Percentiles rank a stretch among this genome's conserved stretches.
phyloP scores from a whole-genome alignment of 2,329 filamentous ascomycete genomes.

The Neodidymelliopsis sp. region DNA sequence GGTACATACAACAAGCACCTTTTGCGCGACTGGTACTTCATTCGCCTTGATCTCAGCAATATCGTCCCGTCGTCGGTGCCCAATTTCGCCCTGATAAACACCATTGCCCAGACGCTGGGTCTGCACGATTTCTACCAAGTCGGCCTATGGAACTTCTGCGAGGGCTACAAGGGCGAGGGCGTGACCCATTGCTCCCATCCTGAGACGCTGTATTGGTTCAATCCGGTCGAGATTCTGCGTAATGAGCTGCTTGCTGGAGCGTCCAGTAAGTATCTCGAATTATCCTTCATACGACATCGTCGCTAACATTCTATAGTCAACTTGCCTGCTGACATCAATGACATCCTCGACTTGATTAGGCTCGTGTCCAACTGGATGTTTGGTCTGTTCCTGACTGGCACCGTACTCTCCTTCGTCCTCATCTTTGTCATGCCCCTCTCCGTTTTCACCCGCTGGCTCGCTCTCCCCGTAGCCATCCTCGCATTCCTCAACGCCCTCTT shows the following conservation, averaged over 20 bases:
- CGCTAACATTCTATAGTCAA: constrained; percentile 61
- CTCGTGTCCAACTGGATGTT: constrained; percentile 88
- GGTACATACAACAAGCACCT: constrained; percentile 70
- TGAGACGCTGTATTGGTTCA: constrained; percentile 82
- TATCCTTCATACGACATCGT: too few species aligned
- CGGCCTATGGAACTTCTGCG: constrained; percentile 90
- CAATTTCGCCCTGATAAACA: constrained; percentile 80
- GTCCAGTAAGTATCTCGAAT: constrained; percentile 62
- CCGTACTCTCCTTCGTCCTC: constrained; percentile 74
- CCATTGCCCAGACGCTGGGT: constrained; percentile 83
- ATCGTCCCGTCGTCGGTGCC: constrained; percentile 78
- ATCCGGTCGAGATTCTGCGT: constrained; percentile 82
- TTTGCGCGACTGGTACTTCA: constrained; percentile 78
- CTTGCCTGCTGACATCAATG: constrained; percentile 75
- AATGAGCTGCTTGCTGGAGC: constrained; percentile 82
- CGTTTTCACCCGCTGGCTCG: constrained; percentile 61
- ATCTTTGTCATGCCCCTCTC: constrained; percentile 69
- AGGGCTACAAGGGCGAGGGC: constrained; percentile 78
- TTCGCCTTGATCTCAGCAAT: constrained; percentile 81
- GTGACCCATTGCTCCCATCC: constrained; percentile 79
- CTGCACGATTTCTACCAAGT: constrained; percentile 95
- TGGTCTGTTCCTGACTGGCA: constrained; percentile 78
- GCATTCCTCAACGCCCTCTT: constrained; percentile 72
- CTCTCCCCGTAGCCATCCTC: constrained; percentile 72
- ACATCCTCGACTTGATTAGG: constrained; percentile 76